Evolutionary conservation across 345 rosid species (phyloP), one percentile per base, ranked within the genome.

Genomic region (Noccaea bulbosa): DNA sequence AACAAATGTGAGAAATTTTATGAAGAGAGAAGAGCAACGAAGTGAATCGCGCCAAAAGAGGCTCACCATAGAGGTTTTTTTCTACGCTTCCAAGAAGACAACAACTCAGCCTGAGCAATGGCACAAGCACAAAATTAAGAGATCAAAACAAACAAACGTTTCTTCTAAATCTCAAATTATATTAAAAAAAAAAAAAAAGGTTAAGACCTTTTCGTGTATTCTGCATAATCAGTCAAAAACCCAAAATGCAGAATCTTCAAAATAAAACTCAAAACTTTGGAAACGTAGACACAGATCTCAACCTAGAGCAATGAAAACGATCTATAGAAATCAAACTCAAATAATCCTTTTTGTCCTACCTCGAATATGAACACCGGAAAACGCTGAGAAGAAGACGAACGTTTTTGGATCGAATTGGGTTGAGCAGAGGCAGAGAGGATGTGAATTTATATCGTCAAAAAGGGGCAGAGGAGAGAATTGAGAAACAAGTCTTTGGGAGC

Each of bases 41-140:
- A 70, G 62, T 64, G 55, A 63, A 69, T 76, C 67, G 43, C 54
- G 56, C 79, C 73, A 74, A 74, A 53, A 71, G 73, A 71, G 62
- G 86, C 98, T 89, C 91, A 92, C 98, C 98, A 92, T 92, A 84
- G 84, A 82, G 81, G 72, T 75, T 61, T 67, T 61, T 67, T 72
- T 20, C 76, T 80, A 81, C 49, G 83, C 82, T 87, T 83, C 90
- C 80, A 73, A 79, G 62, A 80, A 72, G 82, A 69, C 70, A 66
- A 66, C 74, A 83, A 76, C 69, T 77, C 79, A 81, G 77, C 91
- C 95, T 88, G 95, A 83, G 74, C 82, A 79, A 85, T 49, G 79
- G 67, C 76, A 70, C 68, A 63, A 69, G n/a, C 59, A 62, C 75
- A 39, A 27, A 8, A 70, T 48, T 48, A 70, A 76, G 76, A 69